A percentile compares a stretch with the other conserved stretches of the same genome.
phyloP scores from a whole-genome alignment of 345 rosid genomes.

The Gossypium herbaceum region DNA sequence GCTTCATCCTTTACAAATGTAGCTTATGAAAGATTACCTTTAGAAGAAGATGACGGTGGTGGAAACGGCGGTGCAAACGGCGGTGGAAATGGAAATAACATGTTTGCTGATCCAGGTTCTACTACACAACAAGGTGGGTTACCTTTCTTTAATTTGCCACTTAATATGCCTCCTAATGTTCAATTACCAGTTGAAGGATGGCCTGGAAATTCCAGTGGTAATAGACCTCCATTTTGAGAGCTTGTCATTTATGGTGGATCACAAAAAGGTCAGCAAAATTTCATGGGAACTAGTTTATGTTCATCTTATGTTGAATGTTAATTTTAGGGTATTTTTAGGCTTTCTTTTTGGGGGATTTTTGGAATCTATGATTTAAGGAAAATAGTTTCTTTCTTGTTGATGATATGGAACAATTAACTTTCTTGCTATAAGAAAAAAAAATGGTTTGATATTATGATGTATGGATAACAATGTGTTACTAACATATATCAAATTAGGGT shows the following conservation, averaged over 20 bases:
- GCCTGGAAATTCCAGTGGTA: slow-evolving; percentile 56
- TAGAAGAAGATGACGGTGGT: slow-evolving; percentile 66
- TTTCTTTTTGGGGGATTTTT: slow-evolving; percentile 10
- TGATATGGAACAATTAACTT: slow-evolving; percentile 17
- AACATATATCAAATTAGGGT: slow-evolving; percentile 15
- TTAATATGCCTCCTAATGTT: slow-evolving; percentile 57
- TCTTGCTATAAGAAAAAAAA: slow-evolving; percentile 11
- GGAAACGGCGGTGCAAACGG: slow-evolving; percentile 47
- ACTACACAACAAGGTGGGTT: slow-evolving; percentile 48
- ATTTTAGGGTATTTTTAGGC: slow-evolving; percentile 13
- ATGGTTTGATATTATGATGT: slow-evolving; percentile 14
- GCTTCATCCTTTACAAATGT: slow-evolving; percentile 93
- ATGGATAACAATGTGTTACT: not conserved
- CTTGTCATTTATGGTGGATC: slow-evolving; percentile 12
- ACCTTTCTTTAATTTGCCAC: slow-evolving; percentile 84
- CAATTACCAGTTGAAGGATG: slow-evolving; percentile 85
- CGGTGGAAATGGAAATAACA: slow-evolving; percentile 27
- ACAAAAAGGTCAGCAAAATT: slow-evolving; percentile 29
- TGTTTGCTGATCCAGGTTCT: slow-evolving; percentile 40
- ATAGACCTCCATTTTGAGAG: slow-evolving; percentile 58
- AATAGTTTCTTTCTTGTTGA: slow-evolving; percentile 25
- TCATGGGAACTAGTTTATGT: slow-evolving; percentile 9
- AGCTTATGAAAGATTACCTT: slow-evolving; percentile 85
- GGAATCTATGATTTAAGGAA: slow-evolving; percentile 24
- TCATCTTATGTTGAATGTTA: slow-evolving; percentile 21